Conservation (phyloP, 805 yeast genomes). For the Zygoascus ofunaensis region DNA sequence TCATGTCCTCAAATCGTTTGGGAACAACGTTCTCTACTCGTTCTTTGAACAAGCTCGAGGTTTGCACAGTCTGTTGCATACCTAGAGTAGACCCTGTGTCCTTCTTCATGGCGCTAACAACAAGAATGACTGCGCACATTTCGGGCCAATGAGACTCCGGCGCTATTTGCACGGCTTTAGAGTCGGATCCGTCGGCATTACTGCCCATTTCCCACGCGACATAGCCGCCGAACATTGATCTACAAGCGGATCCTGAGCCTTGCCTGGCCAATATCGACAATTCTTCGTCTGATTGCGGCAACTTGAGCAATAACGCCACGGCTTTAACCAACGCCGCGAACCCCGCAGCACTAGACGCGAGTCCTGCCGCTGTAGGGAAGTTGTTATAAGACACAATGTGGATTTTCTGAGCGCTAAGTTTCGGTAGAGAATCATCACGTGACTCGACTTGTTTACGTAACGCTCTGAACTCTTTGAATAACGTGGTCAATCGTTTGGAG, state of each 20-base stretch:
- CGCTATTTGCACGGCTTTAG: constrained; percentile 88
- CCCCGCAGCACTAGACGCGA: constrained; percentile 97
- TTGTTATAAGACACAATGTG: constrained; percentile 89
- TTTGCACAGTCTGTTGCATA: constrained; percentile 89
- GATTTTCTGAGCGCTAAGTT: constrained; percentile 50
- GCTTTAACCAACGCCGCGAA: constrained; percentile 91
- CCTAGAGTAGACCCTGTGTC: constrained; percentile 94
- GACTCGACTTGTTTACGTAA: constrained; percentile 56
- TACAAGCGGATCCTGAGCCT: constrained; percentile 97
- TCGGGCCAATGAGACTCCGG: constrained; percentile 81
- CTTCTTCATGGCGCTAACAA: constrained; percentile 86
- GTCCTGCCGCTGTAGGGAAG: constrained; percentile 98
- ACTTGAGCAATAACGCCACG: constrained; percentile 73
- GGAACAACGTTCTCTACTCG: constrained; percentile 83
- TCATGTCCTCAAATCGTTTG: constrained; percentile 73
- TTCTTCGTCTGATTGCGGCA: constrained; percentile 79
- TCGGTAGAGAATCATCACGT: constrained; percentile 20
- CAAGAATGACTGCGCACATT: constrained; percentile 85
- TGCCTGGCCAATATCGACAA: constrained; percentile 90
- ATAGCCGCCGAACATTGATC: constrained; percentile 93
- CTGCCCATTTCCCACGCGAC: constrained; percentile 99
- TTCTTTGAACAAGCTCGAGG: constrained; percentile 76
- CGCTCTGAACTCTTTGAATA: constrained; percentile 64
- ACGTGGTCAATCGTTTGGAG: constrained; percentile 43
- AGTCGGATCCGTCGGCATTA: constrained; percentile 70